phyloP scores from a whole-genome alignment of 2,329 filamentous ascomycete genomes.

The Phymatotrichopsis omnivora region DNA sequence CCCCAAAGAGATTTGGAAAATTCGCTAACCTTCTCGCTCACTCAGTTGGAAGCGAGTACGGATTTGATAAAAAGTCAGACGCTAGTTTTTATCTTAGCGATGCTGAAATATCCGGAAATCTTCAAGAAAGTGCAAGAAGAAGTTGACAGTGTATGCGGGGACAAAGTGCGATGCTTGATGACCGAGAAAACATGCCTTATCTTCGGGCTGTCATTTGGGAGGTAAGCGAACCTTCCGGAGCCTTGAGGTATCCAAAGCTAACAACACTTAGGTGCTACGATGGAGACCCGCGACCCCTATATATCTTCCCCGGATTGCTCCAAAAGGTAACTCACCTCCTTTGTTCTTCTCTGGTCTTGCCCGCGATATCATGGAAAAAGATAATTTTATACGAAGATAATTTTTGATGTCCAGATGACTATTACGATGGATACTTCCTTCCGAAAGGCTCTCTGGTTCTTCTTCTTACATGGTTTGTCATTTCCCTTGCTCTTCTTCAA shows the following conservation, averaged over 20 bases:
- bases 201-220: slow-evolving; percentile 4
- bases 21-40: neutral
- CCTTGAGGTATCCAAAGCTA: neutral
- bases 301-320: neutral
- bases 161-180: slow-evolving; percentile 41
- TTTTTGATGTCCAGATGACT: slow-evolving; percentile 34
- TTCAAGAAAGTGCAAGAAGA: slow-evolving; percentile 40
- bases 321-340: neutral
- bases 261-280: neutral
- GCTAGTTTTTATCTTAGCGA: slow-evolving; percentile 40
- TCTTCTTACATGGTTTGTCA: slow-evolving; percentile 4
- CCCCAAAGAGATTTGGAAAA: too few species aligned
- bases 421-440: slow-evolving; percentile 41
- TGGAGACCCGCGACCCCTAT: slow-evolving; percentile 6
- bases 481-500: neutral
- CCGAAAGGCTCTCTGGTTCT: slow-evolving; percentile 40
- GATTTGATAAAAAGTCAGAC: slow-evolving; percentile 40
- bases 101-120: slow-evolving; percentile 42
- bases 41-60: slow-evolving; percentile 34
- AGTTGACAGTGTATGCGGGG: slow-evolving; percentile 44
- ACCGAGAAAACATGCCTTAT: slow-evolving; percentile 9
- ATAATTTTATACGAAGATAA: neutral
- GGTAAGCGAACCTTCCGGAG: neutral
- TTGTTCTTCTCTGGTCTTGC: too few species aligned
- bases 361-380: neutral